Evolutionary conservation across 2,329 filamentous ascomycete genomes (phyloP).

Genomic region (Ascocoryne sarcoides): DNA sequence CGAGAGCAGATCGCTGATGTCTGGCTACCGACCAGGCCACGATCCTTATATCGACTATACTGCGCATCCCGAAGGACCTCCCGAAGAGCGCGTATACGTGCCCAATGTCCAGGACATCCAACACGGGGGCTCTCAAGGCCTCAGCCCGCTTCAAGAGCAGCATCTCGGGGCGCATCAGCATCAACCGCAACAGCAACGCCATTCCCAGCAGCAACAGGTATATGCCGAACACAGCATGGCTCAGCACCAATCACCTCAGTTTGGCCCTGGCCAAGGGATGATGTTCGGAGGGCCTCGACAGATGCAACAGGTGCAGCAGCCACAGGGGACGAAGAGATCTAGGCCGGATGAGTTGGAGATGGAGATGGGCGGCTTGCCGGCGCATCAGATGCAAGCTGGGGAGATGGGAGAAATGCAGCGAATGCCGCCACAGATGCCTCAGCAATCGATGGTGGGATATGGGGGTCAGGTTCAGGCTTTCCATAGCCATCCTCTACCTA

Average conservation of each 20-base stretch:
- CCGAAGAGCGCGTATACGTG: slow-evolving; percentile 57
- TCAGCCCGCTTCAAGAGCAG: slow-evolving; percentile 23
- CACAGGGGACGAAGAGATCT: slow-evolving; percentile 38
- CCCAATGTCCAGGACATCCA: slow-evolving; percentile 31
- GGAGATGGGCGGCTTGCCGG: slow-evolving; percentile 38
- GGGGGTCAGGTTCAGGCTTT: slow-evolving; percentile 33
- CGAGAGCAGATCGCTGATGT: slow-evolving; percentile 63
- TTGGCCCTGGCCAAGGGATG: slow-evolving; percentile 42
- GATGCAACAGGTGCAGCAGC: slow-evolving; percentile 26
- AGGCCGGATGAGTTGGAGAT: slow-evolving; percentile 48
- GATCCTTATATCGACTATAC: slow-evolving; percentile 67
- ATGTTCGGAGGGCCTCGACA: slow-evolving; percentile 34
- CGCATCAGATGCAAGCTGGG: slow-evolving; percentile 29
- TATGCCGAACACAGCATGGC: slow-evolving; percentile 49
- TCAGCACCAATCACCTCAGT: slow-evolving; percentile 37
- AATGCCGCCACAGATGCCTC: slow-evolving; percentile 48
- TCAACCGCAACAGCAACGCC: slow-evolving; percentile 39
- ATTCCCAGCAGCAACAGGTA: slow-evolving; percentile 39
- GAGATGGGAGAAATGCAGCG: slow-evolving; percentile 25
- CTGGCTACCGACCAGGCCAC: slow-evolving; percentile 52
- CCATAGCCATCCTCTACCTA: slow-evolving; percentile 74
- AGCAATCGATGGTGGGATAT: slow-evolving; percentile 43
- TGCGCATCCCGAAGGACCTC: slow-evolving; percentile 57
- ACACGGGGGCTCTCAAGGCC: slow-evolving; percentile 25
- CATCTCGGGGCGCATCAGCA: slow-evolving; percentile 38